Conservation (phyloP, 495 filamentous ascomycete genomes). For the Neurospora sp. region DNA sequence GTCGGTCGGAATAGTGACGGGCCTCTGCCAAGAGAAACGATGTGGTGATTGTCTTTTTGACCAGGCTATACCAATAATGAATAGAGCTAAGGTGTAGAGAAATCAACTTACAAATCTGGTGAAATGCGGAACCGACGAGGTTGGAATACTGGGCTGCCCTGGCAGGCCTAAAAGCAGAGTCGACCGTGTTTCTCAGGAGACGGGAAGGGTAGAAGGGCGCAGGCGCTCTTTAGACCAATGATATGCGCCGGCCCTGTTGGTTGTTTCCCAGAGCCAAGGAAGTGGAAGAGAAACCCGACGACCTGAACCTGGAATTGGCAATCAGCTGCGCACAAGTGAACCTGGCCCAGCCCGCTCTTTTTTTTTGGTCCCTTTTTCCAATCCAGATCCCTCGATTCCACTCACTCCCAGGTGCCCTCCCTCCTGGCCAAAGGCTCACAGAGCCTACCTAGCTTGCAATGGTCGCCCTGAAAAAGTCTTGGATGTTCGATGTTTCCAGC, state of each 20-base stretch:
- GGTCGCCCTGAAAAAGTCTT: background rate
- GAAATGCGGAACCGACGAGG: conserved; percentile 1
- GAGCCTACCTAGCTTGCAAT: background rate
- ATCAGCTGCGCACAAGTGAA: background rate
- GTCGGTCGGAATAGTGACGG: background rate
- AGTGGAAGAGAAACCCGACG: background rate
- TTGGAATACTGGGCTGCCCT: conserved; percentile 13
- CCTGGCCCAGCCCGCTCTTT: background rate
- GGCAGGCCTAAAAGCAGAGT: conserved; percentile 2
- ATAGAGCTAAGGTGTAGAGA: background rate
- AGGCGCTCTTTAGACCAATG: conserved; percentile 5
- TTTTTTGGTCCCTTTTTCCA: background rate
- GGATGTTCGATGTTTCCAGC: background rate
- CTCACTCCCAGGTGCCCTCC: background rate
- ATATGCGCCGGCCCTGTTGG: background rate
- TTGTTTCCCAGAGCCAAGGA: background rate
- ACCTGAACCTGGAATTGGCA: background rate
- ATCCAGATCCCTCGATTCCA: background rate
- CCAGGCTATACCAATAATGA: background rate
- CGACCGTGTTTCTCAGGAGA: conserved; percentile 12
- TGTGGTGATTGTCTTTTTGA: background rate
- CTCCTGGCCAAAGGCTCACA: background rate
- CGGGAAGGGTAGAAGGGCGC: conserved; percentile 3
- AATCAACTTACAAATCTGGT: conserved; percentile 18
- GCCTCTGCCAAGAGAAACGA: background rate